Base-by-base conservation (phyloP, 2,329 filamentous ascomycete species). In the Colletotrichum sp. region DNA sequence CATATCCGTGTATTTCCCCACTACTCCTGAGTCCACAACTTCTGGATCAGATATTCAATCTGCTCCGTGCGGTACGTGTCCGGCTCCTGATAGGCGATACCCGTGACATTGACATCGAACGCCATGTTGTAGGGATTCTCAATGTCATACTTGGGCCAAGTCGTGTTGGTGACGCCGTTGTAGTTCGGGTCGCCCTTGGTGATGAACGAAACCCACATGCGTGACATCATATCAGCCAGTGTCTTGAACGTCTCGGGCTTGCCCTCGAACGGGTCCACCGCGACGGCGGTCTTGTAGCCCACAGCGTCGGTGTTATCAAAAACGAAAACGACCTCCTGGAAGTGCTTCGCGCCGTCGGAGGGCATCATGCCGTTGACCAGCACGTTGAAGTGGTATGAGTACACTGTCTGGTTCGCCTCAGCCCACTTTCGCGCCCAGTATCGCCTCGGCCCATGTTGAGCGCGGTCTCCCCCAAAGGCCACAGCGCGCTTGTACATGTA, bases 361-460 rank as follows among this genome's bases (percentile, higher is more conserved):
- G 78, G 75, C 26, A 72, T 36, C 65, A 77, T 39, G 26, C 77
- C 77, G 67, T 77, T 76, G 67, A 77, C 76, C 6, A 77, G 68
- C 12, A 88, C 86, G 72, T 89, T 84, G 77, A 89, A 89, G 48
- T 86, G 83, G 82, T 89, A 90, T 68, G 88, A 90, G 84, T 92
- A 93, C 9, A 90, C 89, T 24, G 88, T 84, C 3, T 90, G 79
- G 16, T 84, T 83, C 34, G 85, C 82, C 12, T 83, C 83, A 15
- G 89, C 84, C 88, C 89, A 92, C 2, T 85, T 84, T 79, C 91
- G 84, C 73, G 88, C 89, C 4, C 89, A 86, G 32, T 87, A 84
- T 5, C 92, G 87, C 6, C 91, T 87, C 28, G 88, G 88, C 5
- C 88, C 89, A 74, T 91, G 90, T 84, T 93, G 90, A 67, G 84